These are phyloP conservation scores for Aspergillus fischeri DNA, from an alignment of 2,329 filamentous ascomycete genomes.

Conservation along the genomic window DNA sequence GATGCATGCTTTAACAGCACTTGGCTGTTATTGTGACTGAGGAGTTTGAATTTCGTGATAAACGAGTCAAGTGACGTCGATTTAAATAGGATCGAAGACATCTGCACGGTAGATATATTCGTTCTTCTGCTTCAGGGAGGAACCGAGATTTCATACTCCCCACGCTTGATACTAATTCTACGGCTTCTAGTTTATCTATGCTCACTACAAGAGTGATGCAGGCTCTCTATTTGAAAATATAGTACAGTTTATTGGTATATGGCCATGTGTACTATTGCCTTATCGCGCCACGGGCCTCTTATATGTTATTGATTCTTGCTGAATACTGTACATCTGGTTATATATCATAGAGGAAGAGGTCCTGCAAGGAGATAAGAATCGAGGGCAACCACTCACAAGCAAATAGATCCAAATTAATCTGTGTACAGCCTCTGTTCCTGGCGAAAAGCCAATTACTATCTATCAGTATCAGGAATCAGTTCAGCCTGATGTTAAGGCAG, in stretches of 20 bases:
- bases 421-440: neutral
- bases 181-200: constrained; percentile 17
- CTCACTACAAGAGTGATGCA: neutral
- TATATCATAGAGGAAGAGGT: neutral
- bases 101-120: neutral
- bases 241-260: no score
- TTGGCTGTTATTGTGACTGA: neutral
- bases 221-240: no score
- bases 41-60: no score
- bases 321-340: neutral
- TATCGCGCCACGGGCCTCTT: no score
- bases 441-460: neutral
- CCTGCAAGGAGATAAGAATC: neutral
- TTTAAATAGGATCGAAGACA: neutral
- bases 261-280: no score
- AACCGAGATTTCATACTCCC: neutral
- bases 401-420: neutral
- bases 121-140: neutral
- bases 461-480: neutral
- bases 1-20: neutral
- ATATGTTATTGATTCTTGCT: neutral
- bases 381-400: neutral
- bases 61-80: neutral
- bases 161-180: neutral
- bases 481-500: neutral